Evolutionary conservation across 2,329 filamentous ascomycete species (phyloP), one percentile per base, ranked within the genome.

Genomic region (Nemania sp.): DNA sequence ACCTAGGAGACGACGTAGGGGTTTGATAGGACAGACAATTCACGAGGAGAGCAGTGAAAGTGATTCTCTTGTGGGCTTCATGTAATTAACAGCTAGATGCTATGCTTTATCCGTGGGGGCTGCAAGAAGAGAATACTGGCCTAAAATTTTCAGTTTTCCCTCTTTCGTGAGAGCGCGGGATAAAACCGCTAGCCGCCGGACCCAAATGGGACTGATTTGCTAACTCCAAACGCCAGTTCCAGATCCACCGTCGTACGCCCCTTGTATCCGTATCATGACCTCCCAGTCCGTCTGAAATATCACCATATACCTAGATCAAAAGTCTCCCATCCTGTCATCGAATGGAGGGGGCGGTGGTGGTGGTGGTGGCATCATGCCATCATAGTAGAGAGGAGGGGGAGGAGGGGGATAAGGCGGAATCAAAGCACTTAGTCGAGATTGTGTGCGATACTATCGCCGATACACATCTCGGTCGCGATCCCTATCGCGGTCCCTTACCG

Each of bases 11-110:
- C 79, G 82, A 55, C 80, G 80, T 4, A 80, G 82, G 58, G 86
- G 86, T 1, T 76, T 93, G 20, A 79, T 91, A 51, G 84, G 86
- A 29, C 88, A 91, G 76, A 91, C 89, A 0, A 93, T 93, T 69
- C 85, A 91, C 65, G 91, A 92, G 78, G 91, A 93, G 76, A 89
- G 91, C 59, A 90, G 92, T 76, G 84, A 84, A 73, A 88, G 85
- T 24, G 85, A 85, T 59, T 74, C 38, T 73, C 18, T 70, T 68
- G 32, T 74, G 64, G 70, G 41, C 51, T 52, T 61, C 11, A 60
- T 59, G 38, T 57, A 64, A 55, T 52, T 27, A 7, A 38, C 13
- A 52, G 64, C 52, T 49, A 54, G 18, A 24, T 45, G 5, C 45
- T 59, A 11, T 57, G 41, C 51, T 38, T 41, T 27, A 35, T 60